A percentile compares a stretch with the other conserved stretches of the same genome.
Conservation (phyloP, 306 rosid species). For the Vigna reflexopilosa region DNA sequence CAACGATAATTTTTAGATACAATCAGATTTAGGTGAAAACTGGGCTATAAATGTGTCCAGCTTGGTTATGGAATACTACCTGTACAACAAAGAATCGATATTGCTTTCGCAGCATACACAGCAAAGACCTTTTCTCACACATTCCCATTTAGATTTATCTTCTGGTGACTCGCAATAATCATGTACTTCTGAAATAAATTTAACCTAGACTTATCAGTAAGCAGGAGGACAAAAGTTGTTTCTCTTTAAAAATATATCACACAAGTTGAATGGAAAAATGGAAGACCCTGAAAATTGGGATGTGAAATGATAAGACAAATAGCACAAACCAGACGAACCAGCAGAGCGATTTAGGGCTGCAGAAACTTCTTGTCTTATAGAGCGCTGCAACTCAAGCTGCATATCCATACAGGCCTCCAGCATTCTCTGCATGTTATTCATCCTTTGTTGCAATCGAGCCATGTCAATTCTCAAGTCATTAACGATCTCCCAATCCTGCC, state of each 20-base stretch:
- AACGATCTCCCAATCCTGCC: slow-evolving; percentile 88
- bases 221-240: background rate
- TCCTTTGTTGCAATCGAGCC: slow-evolving; percentile 86
- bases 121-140: slow-evolving; percentile 90
- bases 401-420: slow-evolving; percentile 98
- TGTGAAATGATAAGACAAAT: background rate
- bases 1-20: background rate
- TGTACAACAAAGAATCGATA: slow-evolving; percentile 95
- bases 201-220: slow-evolving; percentile 16
- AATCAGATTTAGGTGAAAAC: slow-evolving; percentile 19
- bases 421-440: slow-evolving; percentile 91
- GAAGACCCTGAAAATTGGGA: background rate
- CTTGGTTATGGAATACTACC: slow-evolving; percentile 56
- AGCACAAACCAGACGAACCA: slow-evolving; percentile 63
- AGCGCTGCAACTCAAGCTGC: slow-evolving; percentile 97
- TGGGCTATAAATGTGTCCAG: background rate
- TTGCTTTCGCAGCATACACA: slow-evolving; percentile 77
- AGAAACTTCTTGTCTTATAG: slow-evolving; percentile 93
- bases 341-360: slow-evolving; percentile 82
- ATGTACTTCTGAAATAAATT: slow-evolving; percentile 52
- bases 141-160: slow-evolving; percentile 81
- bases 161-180: slow-evolving; percentile 56
- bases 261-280: background rate
- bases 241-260: background rate
- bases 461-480: slow-evolving; percentile 93